These are phyloP conservation scores for Brassica cretica DNA, from an alignment of 345 rosid species.

Conservation along the genomic window DNA sequence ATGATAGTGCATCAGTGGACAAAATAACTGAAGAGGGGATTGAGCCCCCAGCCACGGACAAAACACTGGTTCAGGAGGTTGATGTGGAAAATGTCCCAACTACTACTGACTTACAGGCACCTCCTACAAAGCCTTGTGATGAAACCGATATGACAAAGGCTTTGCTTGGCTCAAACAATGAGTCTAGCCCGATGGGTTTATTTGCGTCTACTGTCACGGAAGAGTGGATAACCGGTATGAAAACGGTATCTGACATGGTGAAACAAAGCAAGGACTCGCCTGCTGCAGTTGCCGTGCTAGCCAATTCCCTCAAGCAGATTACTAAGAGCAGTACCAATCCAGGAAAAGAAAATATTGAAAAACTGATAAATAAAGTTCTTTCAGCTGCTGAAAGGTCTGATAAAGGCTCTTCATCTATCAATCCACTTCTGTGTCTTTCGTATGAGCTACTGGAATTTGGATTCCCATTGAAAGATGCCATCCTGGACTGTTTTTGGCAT, in stretches of 20 bases:
- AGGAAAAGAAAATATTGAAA: background rate
- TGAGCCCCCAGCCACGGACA: background rate
- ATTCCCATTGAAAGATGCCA: background rate
- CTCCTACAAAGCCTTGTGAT: background rate
- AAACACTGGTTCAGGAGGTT: background rate
- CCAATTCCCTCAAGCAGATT: constrained; percentile 35
- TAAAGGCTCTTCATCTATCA: background rate
- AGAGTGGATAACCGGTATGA: background rate
- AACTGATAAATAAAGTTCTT: background rate
- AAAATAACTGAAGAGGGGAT: background rate
- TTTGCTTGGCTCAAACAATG: background rate
- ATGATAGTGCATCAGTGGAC: background rate
- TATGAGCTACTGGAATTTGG: constrained; percentile 26
- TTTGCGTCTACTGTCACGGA: background rate
- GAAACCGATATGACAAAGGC: background rate
- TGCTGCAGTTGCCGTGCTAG: constrained; percentile 43
- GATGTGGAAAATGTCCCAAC: background rate
- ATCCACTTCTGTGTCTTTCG: constrained; percentile 22
- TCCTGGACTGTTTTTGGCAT: constrained; percentile 55
- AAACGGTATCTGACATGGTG: background rate
- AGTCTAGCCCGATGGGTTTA: background rate
- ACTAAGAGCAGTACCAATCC: background rate
- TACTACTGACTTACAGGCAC: background rate
- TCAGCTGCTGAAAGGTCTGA: background rate
- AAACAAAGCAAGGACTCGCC: constrained; percentile 23